phyloP scores from a whole-genome alignment of 2,329 filamentous ascomycete species.

The Atkinsonella texensis region DNA sequence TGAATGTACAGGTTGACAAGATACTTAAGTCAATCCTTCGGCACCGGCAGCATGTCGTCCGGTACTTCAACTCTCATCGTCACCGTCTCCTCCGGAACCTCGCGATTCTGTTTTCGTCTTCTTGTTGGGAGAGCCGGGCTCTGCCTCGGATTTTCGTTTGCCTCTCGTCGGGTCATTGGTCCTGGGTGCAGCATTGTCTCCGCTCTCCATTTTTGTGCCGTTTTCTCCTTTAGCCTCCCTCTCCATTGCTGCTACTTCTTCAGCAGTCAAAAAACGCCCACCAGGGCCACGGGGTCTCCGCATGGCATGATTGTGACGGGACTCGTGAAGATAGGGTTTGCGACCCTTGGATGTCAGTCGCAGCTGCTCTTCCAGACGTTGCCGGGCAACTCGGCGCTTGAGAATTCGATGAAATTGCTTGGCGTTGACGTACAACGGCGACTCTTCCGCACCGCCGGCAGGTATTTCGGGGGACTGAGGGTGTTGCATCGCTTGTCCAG shows the following conservation, averaged over 20 bases:
- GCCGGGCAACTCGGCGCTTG: constrained; percentile 83
- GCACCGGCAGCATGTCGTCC: not conserved
- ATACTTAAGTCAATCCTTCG: not conserved
- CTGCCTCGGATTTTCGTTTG: constrained; percentile 49
- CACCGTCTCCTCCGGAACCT: constrained; percentile 27
- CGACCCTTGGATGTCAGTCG: constrained; percentile 88
- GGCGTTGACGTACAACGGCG: constrained; percentile 92
- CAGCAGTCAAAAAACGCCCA: constrained; percentile 88
- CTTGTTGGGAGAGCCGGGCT: constrained; percentile 38
- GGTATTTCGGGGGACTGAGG: constrained; percentile 72
- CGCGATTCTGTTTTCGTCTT: constrained; percentile 41
- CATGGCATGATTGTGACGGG: constrained; percentile 97
- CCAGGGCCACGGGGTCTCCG: constrained; percentile 84
- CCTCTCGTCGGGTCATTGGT: constrained; percentile 26
- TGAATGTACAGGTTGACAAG: constrained; percentile 16
- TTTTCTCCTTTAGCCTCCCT: constrained; percentile 37
- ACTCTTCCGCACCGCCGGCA: constrained; percentile 65
- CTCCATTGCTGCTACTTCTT: constrained; percentile 88
- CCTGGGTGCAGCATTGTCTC: constrained; percentile 14
- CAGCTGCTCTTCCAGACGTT: constrained; percentile 85
- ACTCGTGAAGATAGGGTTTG: constrained; percentile 95
- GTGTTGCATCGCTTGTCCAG: constrained; percentile 53
- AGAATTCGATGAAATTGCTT: constrained; percentile 98
- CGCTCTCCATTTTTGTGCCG: constrained; percentile 19
- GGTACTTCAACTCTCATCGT: constrained; percentile 12